Evolutionary conservation across 495 filamentous ascomycete species (phyloP).

Genomic region (Aspergillus diversus): DNA sequence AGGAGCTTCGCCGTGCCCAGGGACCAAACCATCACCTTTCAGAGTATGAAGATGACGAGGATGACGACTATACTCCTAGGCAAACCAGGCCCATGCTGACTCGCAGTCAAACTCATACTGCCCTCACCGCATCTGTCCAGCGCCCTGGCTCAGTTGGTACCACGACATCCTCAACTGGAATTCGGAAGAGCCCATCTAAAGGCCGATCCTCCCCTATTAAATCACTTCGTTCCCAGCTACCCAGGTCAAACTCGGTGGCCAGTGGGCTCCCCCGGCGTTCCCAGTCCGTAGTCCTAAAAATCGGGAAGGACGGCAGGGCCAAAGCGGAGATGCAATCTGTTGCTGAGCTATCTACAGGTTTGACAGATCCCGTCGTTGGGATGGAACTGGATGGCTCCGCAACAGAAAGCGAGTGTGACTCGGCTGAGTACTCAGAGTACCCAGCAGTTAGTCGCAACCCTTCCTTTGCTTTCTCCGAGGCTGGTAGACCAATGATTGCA

Average conservation of each 20-base stretch:
- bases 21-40: constrained; percentile 22
- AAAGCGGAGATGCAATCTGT: constrained; percentile 69
- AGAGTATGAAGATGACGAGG: constrained; percentile 42
- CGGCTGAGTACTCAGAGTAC: constrained; percentile 68
- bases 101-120: constrained; percentile 59
- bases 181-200: constrained; percentile 51
- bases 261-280: constrained; percentile 40
- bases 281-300: constrained; percentile 64
- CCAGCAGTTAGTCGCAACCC: constrained; percentile 65
- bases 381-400: constrained; percentile 54
- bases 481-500: constrained; percentile 48
- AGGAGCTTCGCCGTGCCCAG: constrained; percentile 51
- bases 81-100: constrained; percentile 57
- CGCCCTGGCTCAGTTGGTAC: constrained; percentile 33
- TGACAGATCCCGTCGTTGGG: constrained; percentile 44
- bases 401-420: constrained; percentile 55
- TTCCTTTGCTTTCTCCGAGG: constrained; percentile 65
- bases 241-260: constrained; percentile 38
- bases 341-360: constrained; percentile 43
- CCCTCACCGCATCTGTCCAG: constrained; percentile 33
- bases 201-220: constrained; percentile 48
- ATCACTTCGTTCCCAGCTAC: constrained; percentile 35
- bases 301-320: constrained; percentile 72
- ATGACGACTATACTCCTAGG: constrained; percentile 46
- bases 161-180: constrained; percentile 42